Percentiles rank a stretch among this genome's conserved stretches.
These are phyloP conservation scores for Strigomonas culicis DNA, from an alignment of 208 protist species.

Conservation along the genomic window DNA sequence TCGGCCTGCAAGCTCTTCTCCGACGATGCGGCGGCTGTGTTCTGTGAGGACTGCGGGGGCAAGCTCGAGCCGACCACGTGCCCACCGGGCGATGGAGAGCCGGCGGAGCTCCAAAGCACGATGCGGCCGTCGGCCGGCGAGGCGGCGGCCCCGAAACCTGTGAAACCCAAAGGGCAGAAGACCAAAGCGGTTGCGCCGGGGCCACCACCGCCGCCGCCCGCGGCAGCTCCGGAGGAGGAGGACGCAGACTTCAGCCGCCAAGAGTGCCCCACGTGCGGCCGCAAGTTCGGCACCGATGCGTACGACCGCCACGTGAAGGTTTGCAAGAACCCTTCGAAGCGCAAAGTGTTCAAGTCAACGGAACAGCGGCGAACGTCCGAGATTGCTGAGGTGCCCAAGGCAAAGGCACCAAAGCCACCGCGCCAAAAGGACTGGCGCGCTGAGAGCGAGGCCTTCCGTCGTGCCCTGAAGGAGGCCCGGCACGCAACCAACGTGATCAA, in stretches of 20 bases:
- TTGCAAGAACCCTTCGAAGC: conserved; percentile 57
- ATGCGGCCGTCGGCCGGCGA: neutral
- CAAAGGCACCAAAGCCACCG: conserved; percentile 11
- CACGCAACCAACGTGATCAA: conserved; percentile 76
- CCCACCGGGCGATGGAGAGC: neutral
- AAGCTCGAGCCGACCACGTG: conserved; percentile 27
- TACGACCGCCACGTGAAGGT: conserved; percentile 64
- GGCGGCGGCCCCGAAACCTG: neutral
- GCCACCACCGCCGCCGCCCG: neutral
- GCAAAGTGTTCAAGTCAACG: conserved; percentile 73
- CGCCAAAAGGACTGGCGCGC: conserved; percentile 79
- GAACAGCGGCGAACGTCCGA: conserved; percentile 35
- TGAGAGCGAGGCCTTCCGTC: conserved; percentile 79
- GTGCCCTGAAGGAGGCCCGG: conserved; percentile 68
- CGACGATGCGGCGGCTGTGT: conserved; percentile 39
- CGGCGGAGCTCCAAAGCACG: neutral
- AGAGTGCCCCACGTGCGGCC: conserved; percentile 69
- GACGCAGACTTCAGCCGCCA: conserved; percentile 23
- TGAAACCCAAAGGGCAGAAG: too few relatives aligned
- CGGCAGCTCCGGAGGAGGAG: conserved; percentile 7
- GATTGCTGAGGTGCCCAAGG: conserved; percentile 3
- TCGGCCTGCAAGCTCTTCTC: conserved; percentile 39
- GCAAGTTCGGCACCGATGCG: conserved; percentile 67
- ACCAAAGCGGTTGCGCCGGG: neutral
- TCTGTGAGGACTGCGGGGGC: conserved; percentile 82